A percentile compares a stretch with the other conserved stretches of the same genome.
Conservation (phyloP, 768 basidiomycete species). For the Pulveroboletus sp. region DNA sequence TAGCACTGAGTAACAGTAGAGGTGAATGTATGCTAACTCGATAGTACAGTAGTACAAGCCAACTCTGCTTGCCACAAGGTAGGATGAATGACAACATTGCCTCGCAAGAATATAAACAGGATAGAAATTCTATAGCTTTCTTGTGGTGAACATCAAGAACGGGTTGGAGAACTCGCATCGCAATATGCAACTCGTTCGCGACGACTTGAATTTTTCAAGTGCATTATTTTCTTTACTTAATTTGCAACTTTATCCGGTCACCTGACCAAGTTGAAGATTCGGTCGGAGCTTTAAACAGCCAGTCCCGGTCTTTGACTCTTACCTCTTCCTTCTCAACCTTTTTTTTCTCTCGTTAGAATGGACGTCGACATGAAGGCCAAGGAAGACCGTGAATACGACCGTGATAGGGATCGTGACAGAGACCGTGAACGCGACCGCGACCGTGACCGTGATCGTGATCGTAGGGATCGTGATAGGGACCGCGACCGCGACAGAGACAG, state of each 20-base stretch:
- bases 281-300: slow-evolving; percentile 19
- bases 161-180: too few relatives aligned
- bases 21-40: slow-evolving; percentile 6
- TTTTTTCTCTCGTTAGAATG: slow-evolving; percentile 41
- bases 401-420: slow-evolving; percentile 44
- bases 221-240: too few relatives aligned
- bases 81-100: neutral
- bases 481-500: slow-evolving; percentile 42
- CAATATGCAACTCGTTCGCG: too few relatives aligned
- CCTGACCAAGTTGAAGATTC: slow-evolving; percentile 11
- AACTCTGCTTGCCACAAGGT: slow-evolving; percentile 2
- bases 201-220: too few relatives aligned
- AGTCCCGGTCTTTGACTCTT: slow-evolving; percentile 10
- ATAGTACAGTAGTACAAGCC: neutral
- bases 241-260: slow-evolving; percentile 7
- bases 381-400: slow-evolving; percentile 70
- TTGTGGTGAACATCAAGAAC: too few relatives aligned
- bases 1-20: slow-evolving; percentile 13
- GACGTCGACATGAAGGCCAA: slow-evolving; percentile 82
- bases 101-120: neutral
- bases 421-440: slow-evolving; percentile 37
- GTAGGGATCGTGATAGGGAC: slow-evolving; percentile 41
- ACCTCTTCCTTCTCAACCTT: neutral
- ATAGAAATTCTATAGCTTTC: too few relatives aligned
- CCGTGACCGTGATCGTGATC: slow-evolving; percentile 28